These are phyloP conservation scores for Globisporangium paroecandrum DNA, from an alignment of 352 stramenopile genomes.

Conservation along the genomic window DNA sequence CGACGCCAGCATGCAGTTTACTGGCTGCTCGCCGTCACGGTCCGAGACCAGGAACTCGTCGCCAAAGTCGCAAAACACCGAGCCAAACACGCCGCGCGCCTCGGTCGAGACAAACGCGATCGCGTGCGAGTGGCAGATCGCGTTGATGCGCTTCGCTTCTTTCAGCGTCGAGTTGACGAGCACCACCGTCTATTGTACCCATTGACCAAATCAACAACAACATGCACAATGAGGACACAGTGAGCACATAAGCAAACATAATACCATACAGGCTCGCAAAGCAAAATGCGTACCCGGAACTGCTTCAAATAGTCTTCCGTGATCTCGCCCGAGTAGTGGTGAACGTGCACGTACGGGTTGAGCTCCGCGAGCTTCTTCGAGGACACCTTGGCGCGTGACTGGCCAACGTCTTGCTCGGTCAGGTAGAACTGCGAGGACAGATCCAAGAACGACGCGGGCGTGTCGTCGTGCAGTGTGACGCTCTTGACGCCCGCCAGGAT, in stretches of 20 bases:
- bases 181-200: slow-evolving; percentile 44
- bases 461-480: slow-evolving; percentile 94
- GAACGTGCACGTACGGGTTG: slow-evolving; percentile 95
- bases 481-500: slow-evolving; percentile 95
- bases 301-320: slow-evolving; percentile 61
- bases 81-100: slow-evolving; percentile 91
- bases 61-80: slow-evolving; percentile 98
- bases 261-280: neutral
- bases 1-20: slow-evolving; percentile 92
- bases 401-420: slow-evolving; percentile 81
- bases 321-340: slow-evolving; percentile 60
- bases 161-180: slow-evolving; percentile 76
- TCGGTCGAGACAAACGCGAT: slow-evolving; percentile 94
- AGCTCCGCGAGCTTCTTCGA: slow-evolving; percentile 92
- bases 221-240: neutral
- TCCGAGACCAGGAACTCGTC: slow-evolving; percentile 93
- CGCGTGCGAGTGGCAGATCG: slow-evolving; percentile 78
- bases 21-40: slow-evolving; percentile 91
- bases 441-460: slow-evolving; percentile 79
- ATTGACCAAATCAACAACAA: neutral
- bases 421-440: slow-evolving; percentile 97
- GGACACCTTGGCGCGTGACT: slow-evolving; percentile 83
- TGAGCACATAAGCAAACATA: slow-evolving; percentile 1
- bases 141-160: slow-evolving; percentile 72
- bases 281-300: slow-evolving; percentile 63